Conservation (phyloP, 306 rosid species). For the Vigna trinervia region DNA sequence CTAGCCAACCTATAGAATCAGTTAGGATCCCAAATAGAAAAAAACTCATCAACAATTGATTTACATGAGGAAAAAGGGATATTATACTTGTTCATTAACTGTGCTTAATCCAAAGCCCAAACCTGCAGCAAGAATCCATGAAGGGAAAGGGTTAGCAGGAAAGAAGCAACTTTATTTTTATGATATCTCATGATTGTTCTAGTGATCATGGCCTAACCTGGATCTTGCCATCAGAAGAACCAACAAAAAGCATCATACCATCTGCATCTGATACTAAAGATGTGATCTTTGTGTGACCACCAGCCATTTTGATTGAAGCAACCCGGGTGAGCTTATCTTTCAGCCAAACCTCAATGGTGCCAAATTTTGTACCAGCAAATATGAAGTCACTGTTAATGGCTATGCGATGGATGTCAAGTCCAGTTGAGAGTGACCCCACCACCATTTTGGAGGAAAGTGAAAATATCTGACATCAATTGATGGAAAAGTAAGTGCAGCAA, state of each 20-base stretch:
- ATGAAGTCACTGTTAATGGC: conserved; percentile 74
- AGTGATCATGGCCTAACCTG: conserved; percentile 60
- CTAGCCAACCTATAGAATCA: conserved; percentile 38
- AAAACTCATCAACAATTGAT: conserved; percentile 33
- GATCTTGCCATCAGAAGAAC: conserved; percentile 84
- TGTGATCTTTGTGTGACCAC: conserved; percentile 74
- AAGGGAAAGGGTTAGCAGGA: not conserved
- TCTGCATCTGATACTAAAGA: conserved; percentile 66
- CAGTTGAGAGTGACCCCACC: conserved; percentile 73
- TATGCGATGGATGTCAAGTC: conserved; percentile 70
- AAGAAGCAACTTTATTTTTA: conserved; percentile 20
- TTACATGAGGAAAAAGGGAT: conserved; percentile 42
- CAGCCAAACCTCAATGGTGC: conserved; percentile 81
- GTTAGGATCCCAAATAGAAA: conserved; percentile 27
- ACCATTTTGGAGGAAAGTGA: conserved; percentile 70
- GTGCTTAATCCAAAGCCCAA: conserved; percentile 71
- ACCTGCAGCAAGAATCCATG: conserved; percentile 58
- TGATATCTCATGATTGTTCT: not conserved
- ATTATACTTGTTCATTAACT: conserved; percentile 19
- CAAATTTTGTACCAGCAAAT: conserved; percentile 79
- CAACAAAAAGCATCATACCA: conserved; percentile 74
- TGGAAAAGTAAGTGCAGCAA: conserved; percentile 24
- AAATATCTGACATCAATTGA: conserved; percentile 52
- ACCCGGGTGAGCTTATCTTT: conserved; percentile 64
- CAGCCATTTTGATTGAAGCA: conserved; percentile 73